phyloP scores from a whole-genome alignment of 495 filamentous ascomycete species.

The Pyrenula massariospora region DNA sequence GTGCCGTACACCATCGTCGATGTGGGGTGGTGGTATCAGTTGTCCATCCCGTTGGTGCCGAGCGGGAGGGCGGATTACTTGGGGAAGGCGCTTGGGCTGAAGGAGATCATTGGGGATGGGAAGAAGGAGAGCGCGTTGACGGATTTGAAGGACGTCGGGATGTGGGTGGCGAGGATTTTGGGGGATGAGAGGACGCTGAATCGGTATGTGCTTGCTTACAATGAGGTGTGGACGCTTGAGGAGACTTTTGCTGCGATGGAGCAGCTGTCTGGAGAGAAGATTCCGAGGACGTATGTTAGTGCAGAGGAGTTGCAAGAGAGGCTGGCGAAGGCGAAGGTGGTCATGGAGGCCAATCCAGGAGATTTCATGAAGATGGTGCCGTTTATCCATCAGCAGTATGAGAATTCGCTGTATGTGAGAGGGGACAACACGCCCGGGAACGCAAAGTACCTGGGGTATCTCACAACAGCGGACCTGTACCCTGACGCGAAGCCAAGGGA shows the following conservation, averaged over 20 bases:
- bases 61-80: slow-evolving; percentile 43
- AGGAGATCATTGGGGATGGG: slow-evolving; percentile 39
- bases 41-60: slow-evolving; percentile 35
- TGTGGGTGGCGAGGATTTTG: slow-evolving; percentile 43
- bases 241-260: slow-evolving; percentile 39
- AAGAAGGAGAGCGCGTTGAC: slow-evolving; percentile 34
- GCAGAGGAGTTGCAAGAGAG: slow-evolving; percentile 29
- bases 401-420: slow-evolving; percentile 38
- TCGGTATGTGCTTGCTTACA: slow-evolving; percentile 42
- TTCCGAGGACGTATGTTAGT: slow-evolving; percentile 39
- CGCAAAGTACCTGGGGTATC: slow-evolving; percentile 47
- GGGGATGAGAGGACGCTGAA: slow-evolving; percentile 44
- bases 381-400: slow-evolving; percentile 33
- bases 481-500: slow-evolving; percentile 34
- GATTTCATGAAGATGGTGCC: slow-evolving; percentile 32
- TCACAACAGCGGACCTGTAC: slow-evolving; percentile 43
- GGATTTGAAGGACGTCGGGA: slow-evolving; percentile 43
- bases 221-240: slow-evolving; percentile 34
- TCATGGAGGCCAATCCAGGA: slow-evolving; percentile 17
- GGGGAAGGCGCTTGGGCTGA: slow-evolving; percentile 16
- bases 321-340: slow-evolving; percentile 13
- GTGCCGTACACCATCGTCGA: slow-evolving; percentile 52
- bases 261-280: slow-evolving; percentile 35
- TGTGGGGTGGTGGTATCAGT: slow-evolving; percentile 49
- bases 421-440: slow-evolving; percentile 45